Evolutionary conservation across 148 eudicot species (phyloP).

Genomic region (Chenopodium berlandieri): DNA sequence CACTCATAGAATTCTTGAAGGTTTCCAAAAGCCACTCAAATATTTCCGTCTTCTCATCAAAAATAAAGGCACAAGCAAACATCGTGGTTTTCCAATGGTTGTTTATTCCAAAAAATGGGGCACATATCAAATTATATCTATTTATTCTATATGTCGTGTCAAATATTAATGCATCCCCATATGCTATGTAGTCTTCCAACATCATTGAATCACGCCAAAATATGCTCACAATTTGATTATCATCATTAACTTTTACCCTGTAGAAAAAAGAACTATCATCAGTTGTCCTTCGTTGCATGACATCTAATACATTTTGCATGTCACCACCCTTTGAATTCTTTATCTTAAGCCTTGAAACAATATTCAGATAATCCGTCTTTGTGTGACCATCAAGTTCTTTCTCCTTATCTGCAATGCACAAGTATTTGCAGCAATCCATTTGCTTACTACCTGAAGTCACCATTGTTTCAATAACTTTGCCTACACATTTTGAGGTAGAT

Average conservation of each 20-base stretch:
- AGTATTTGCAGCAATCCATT: neutral
- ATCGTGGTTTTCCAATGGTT: constrained; percentile 5
- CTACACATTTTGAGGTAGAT: neutral
- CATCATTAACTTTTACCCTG: neutral
- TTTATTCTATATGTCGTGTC: neutral
- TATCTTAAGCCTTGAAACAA: neutral
- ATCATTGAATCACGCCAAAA: constrained; percentile 4
- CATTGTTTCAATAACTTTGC: neutral
- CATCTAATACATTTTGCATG: constrained; percentile 4
- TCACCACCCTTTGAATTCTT: neutral
- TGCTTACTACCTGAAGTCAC: neutral
- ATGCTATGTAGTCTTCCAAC: neutral
- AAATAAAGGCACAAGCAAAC: constrained; percentile 5
- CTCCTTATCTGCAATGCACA: neutral
- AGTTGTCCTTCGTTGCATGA: neutral
- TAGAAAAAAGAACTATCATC: neutral
- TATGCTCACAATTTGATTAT: neutral
- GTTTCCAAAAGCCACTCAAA: constrained; percentile 1
- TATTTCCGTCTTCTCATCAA: neutral
- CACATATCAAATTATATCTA: constrained; percentile 1
- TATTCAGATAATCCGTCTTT: neutral
- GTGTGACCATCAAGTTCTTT: neutral
- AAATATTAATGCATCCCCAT: neutral
- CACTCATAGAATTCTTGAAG: neutral
- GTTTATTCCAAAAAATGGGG: neutral